Percentiles rank a stretch among this genome's conserved stretches.
Evolutionary conservation across 75 land plant genomes (phyloP).

Genomic region (Pinus albicaulis): DNA sequence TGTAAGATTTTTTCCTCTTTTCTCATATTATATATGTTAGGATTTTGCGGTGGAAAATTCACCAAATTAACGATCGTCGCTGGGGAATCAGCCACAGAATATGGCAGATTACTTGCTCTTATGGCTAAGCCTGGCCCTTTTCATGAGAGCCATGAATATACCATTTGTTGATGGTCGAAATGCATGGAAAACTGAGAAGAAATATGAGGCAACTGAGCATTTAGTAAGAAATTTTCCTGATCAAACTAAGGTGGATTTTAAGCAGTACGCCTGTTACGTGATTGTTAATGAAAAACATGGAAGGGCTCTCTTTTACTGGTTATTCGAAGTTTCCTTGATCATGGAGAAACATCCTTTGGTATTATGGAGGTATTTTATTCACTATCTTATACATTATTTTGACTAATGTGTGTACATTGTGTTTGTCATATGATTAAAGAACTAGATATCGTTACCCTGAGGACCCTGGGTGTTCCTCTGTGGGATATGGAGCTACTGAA

Average conservation of each 20-base stretch:
- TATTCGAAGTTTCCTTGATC: conserved; percentile 49
- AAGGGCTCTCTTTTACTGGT: conserved; percentile 89
- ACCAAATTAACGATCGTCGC: not conserved
- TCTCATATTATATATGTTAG: not conserved
- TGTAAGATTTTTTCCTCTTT: too few relatives aligned
- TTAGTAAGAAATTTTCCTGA: conserved; percentile 44
- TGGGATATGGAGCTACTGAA: too few relatives aligned
- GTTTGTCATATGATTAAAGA: not conserved
- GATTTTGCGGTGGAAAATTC: not conserved
- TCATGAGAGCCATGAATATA: not conserved
- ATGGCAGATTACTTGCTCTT: too few relatives aligned
- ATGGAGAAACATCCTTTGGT: conserved; percentile 56
- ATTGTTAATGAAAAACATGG: conserved; percentile 54
- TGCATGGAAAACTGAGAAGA: too few relatives aligned
- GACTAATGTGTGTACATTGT: not conserved
- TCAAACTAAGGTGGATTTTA: conserved; percentile 64
- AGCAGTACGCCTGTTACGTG: conserved; percentile 84
- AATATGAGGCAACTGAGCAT: too few relatives aligned
- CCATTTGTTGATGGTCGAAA: not conserved
- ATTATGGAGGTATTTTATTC: conserved; percentile 67
- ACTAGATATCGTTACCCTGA: too few relatives aligned
- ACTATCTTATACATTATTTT: not conserved
- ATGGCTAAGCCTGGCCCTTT: not conserved
- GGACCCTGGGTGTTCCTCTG: too few relatives aligned
- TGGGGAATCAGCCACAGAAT: not conserved